Conservation (phyloP, 345 rosid species). For the Erodium maritimum region DNA sequence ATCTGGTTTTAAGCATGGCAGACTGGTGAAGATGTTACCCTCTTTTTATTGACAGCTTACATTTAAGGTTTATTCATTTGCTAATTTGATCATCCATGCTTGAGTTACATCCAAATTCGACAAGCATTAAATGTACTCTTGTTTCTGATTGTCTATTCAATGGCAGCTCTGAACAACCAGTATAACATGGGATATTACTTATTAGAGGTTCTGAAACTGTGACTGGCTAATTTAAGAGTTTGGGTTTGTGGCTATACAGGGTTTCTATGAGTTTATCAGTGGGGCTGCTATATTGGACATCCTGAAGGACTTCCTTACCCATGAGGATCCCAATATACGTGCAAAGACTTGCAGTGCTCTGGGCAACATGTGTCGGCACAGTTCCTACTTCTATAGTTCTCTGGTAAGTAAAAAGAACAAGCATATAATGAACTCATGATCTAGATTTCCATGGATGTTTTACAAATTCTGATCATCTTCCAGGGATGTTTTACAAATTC, state of each 20-base stretch:
- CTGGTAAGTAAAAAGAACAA: slow-evolving; percentile 40
- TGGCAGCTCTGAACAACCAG: background rate
- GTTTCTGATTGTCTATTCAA: background rate
- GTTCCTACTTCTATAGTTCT: slow-evolving; percentile 60
- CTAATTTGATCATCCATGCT: too few relatives aligned
- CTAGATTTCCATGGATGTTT: background rate
- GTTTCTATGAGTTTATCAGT: slow-evolving; percentile 69
- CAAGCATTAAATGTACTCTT: too few relatives aligned
- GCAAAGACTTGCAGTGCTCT: slow-evolving; percentile 94
- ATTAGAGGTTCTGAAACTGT: background rate
- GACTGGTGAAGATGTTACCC: too few relatives aligned
- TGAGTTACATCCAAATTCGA: too few relatives aligned
- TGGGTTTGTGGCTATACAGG: slow-evolving; percentile 34
- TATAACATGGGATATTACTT: background rate
- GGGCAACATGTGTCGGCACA: slow-evolving; percentile 94
- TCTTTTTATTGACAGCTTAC: background rate
- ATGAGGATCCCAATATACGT: slow-evolving; percentile 77
- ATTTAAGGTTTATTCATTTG: background rate
- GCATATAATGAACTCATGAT: background rate
- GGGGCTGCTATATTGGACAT: slow-evolving; percentile 62
- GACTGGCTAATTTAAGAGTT: background rate
- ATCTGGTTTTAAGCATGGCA: too few relatives aligned
- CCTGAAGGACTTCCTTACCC: slow-evolving; percentile 52
- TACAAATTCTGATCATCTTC: background rate
- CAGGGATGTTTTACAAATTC: background rate